These are phyloP conservation scores for Friedmanniomyces simplex DNA, from an alignment of 495 filamentous ascomycete genomes.

Conservation along the genomic window DNA sequence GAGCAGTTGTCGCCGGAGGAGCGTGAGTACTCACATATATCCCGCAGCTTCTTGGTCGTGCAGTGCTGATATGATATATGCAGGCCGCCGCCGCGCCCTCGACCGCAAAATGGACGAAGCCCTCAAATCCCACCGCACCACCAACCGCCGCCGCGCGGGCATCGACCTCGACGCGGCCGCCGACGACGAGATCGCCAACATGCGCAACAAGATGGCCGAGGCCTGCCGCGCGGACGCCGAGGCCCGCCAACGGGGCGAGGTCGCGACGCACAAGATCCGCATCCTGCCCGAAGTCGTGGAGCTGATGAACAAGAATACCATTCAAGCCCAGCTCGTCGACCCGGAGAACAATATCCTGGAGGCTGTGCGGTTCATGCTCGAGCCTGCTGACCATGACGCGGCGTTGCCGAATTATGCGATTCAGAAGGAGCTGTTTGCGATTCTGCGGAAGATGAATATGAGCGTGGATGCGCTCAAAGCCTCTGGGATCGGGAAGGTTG, in stretches of 20 bases:
- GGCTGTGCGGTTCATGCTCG: constrained; percentile 92
- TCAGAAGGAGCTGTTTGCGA: constrained; percentile 83
- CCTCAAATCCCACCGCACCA: constrained; percentile 60
- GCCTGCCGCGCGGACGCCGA: constrained; percentile 79
- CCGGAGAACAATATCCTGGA: constrained; percentile 91
- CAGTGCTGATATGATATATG: constrained; percentile 11
- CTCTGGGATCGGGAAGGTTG: constrained; percentile 89
- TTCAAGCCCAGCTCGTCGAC: constrained; percentile 73
- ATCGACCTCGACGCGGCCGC: constrained; percentile 73
- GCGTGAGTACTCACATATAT: constrained; percentile 22
- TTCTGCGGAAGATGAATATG: constrained; percentile 69
- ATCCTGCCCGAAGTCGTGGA: constrained; percentile 87
- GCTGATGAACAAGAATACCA: constrained; percentile 76
- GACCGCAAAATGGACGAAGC: constrained; percentile 81
- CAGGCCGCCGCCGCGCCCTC: constrained; percentile 64
- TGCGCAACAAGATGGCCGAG: constrained; percentile 84
- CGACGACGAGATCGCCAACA: constrained; percentile 77
- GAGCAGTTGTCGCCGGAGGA: constrained; percentile 48
- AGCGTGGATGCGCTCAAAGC: constrained; percentile 80
- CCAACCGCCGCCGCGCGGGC: constrained; percentile 55
- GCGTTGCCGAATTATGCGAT: constrained; percentile 92
- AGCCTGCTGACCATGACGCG: constrained; percentile 77
- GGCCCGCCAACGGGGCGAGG: constrained; percentile 62
- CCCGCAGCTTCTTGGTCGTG: not conserved
- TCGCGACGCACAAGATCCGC: constrained; percentile 85